These are phyloP conservation scores for Alnus glutinosa DNA, from an alignment of 306 rosid species.

Conservation along the genomic window DNA sequence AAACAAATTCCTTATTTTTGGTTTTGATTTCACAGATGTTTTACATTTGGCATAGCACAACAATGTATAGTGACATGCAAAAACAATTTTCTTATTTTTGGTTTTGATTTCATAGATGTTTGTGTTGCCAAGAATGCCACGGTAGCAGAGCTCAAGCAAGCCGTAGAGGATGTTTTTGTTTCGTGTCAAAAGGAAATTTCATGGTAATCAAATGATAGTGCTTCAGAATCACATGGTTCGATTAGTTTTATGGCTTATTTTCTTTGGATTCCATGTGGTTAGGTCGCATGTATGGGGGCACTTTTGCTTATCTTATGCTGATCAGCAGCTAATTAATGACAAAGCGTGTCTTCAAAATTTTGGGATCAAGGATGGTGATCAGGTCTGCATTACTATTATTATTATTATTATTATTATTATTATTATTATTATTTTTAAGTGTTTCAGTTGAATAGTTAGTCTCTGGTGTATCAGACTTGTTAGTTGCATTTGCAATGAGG, in stretches of 20 bases:
- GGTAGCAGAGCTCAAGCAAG: conserved; percentile 44
- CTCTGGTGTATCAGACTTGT: neutral
- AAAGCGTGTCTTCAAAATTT: conserved; percentile 26
- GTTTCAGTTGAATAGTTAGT: neutral
- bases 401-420: neutral
- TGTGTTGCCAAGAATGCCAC: conserved; percentile 36
- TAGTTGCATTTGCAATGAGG: neutral
- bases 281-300: conserved; percentile 61
- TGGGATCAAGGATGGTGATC: conserved; percentile 60
- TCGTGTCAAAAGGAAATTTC: conserved; percentile 29
- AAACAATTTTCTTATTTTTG: too few relatives aligned
- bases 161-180: conserved; percentile 43
- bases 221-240: neutral
- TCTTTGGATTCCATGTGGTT: neutral
- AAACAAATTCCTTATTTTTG: neutral
- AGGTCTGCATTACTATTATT: conserved; percentile 23
- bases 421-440: neutral
- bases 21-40: conserved; percentile 33
- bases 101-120: conserved; percentile 32
- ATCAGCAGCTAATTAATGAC: conserved; percentile 46
- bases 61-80: too few relatives aligned
- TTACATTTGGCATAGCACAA: neutral
- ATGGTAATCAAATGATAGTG: conserved; percentile 33
- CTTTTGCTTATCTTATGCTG: conserved; percentile 52
- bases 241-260: neutral